phyloP scores from a whole-genome alignment of 768 basidiomycete genomes.

The Rhodotorula babjevae region DNA sequence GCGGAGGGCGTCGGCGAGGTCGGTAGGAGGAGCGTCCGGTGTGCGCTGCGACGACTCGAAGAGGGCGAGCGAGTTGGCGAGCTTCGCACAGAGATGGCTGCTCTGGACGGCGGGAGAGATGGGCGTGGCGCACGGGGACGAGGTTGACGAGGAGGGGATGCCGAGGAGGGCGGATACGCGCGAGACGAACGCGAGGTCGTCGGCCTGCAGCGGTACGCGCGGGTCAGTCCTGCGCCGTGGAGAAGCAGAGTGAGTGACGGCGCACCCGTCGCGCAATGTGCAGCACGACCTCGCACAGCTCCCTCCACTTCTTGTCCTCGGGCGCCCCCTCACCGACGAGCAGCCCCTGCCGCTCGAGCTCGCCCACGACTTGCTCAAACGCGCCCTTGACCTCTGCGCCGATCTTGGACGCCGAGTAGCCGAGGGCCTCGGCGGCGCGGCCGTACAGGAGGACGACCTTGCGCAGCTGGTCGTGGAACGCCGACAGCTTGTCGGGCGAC shows the following conservation, averaged over 20 bases:
- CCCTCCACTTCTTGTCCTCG: slow-evolving; percentile 55
- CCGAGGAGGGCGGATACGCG: slow-evolving; percentile 30
- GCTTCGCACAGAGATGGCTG: slow-evolving; percentile 9
- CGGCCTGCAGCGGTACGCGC: slow-evolving; percentile 41
- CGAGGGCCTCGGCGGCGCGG: slow-evolving; percentile 48
- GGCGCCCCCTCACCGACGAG: background rate
- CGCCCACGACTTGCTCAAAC: slow-evolving; percentile 49
- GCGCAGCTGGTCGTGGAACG: slow-evolving; percentile 67
- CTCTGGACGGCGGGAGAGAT: background rate
- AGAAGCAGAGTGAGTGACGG: slow-evolving; percentile 50
- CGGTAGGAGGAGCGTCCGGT: background rate
- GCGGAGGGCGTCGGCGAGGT: background rate
- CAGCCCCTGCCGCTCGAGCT: background rate
- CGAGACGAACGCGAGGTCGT: slow-evolving; percentile 29
- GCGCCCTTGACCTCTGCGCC: slow-evolving; percentile 50
- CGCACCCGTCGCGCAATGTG: slow-evolving; percentile 62
- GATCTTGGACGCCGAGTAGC: slow-evolving; percentile 15
- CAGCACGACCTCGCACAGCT: slow-evolving; percentile 70
- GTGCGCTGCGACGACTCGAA: slow-evolving; percentile 9
- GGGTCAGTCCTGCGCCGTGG: slow-evolving; percentile 49
- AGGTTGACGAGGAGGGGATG: background rate
- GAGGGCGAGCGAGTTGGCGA: slow-evolving; percentile 5
- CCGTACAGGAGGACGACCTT: slow-evolving; percentile 55
- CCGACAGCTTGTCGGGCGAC: slow-evolving; percentile 52
- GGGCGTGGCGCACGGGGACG: background rate